A percentile compares a stretch with the other conserved stretches of the same genome.
Evolutionary conservation across 1,139 yeast species (phyloP).

Genomic region (Taphrina pruni): DNA sequence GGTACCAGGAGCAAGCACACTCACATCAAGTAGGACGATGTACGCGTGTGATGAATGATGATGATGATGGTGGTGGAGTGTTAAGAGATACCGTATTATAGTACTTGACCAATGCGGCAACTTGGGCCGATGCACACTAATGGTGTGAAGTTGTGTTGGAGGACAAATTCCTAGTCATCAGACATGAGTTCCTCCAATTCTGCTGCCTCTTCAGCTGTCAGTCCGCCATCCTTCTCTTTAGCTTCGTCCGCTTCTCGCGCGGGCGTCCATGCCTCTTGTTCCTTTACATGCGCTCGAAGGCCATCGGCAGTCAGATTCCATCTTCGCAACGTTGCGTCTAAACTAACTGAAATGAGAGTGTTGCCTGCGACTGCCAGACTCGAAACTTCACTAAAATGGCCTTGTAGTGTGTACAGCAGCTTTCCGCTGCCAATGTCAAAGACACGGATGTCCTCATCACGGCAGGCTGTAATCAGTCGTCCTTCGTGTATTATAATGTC

Average conservation of each 20-base stretch:
- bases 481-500: constrained; percentile 25
- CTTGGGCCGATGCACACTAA: not conserved
- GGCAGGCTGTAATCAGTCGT: constrained; percentile 40
- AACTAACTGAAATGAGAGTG: constrained; percentile 16
- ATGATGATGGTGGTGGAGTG: not conserved
- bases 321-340: constrained; percentile 38
- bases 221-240: constrained; percentile 69
- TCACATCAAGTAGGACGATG: too few species aligned
- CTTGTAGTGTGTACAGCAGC: constrained; percentile 23
- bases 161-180: constrained; percentile 64
- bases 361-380: constrained; percentile 18
- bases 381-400: constrained; percentile 40
- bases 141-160: not conserved
- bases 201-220: constrained; percentile 97
- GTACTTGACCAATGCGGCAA: not conserved
- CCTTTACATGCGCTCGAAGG: constrained; percentile 24
- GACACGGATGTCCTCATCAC: constrained; percentile 39
- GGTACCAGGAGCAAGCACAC: too few species aligned
- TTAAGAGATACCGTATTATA: not conserved
- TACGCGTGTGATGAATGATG: not conserved
- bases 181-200: constrained; percentile 97
- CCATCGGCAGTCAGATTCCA: constrained; percentile 30
- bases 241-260: not conserved
- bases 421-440: constrained; percentile 38
- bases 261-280: constrained; percentile 31